Percentiles rank a stretch among this genome's conserved stretches.
phyloP scores from a whole-genome alignment of 352 stramenopile genomes.

The Phytophthora hybrid region DNA sequence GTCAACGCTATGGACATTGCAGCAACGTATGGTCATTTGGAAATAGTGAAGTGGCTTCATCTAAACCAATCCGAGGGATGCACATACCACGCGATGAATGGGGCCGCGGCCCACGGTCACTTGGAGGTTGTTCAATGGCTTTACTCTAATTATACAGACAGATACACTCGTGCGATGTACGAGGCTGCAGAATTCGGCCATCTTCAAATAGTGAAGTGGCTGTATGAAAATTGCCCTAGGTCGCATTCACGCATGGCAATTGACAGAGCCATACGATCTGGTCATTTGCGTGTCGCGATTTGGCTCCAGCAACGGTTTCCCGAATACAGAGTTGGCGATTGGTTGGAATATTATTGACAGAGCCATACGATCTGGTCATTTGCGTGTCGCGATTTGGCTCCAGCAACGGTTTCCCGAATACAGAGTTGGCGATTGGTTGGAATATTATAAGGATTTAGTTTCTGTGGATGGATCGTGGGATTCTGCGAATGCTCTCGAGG shows the following conservation, averaged over 20 bases:
- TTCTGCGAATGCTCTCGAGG: background rate
- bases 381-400: no score
- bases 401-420: no score
- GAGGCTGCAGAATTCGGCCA: background rate
- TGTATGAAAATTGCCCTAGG: slow-evolving; percentile 7
- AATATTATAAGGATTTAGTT: background rate
- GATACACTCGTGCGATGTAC: background rate
- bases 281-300: slow-evolving; percentile 12
- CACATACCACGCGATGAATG: background rate
- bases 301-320: slow-evolving; percentile 2
- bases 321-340: background rate
- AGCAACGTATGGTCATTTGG: background rate
- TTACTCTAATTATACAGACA: background rate
- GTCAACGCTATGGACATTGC: slow-evolving; percentile 2
- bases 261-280: background rate
- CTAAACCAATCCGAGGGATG: background rate
- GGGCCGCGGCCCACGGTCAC: no score
- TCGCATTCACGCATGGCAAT: background rate
- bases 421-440: no score
- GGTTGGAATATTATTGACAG: no score
- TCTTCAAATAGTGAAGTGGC: slow-evolving; percentile 14
- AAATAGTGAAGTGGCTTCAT: slow-evolving; percentile 8
- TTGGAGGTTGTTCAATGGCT: background rate
- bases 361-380: no score
- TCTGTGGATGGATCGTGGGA: background rate